Evolutionary conservation across 208 protist genomes (phyloP).

Genomic region (Leishmania tropica): DNA sequence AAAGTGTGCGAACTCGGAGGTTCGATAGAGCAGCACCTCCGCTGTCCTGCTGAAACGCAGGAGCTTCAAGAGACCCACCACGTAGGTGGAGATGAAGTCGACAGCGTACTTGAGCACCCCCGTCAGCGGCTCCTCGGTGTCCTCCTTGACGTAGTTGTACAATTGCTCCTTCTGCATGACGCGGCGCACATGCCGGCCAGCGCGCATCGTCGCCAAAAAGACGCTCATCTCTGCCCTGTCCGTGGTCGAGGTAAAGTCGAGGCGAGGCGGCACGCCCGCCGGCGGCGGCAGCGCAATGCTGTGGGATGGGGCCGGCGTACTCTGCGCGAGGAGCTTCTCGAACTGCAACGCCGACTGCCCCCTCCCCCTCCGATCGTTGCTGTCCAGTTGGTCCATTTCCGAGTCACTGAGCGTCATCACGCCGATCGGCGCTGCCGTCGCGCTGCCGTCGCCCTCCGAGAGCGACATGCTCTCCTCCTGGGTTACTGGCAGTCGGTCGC

Average conservation of each 20-base stretch:
- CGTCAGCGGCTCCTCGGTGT: constrained; percentile 24
- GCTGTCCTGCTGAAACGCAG: constrained; percentile 41
- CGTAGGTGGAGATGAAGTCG: constrained; percentile 24
- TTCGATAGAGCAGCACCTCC: constrained; percentile 36
- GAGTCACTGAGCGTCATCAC: constrained; percentile 17
- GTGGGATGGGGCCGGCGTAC: background rate
- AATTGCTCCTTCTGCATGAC: constrained; percentile 36
- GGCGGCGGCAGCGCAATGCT: constrained; percentile 5
- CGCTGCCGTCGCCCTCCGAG: background rate
- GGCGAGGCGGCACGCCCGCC: constrained; percentile 54
- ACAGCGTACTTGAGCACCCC: constrained; percentile 19
- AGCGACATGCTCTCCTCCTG: background rate
- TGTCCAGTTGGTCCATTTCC: constrained; percentile 16
- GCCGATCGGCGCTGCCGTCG: background rate
- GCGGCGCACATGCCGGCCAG: constrained; percentile 45
- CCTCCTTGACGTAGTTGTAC: background rate
- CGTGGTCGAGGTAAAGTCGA: constrained; percentile 74
- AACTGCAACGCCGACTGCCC: constrained; percentile 1
- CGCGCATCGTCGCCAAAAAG: constrained; percentile 50
- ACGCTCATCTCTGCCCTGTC: constrained; percentile 65
- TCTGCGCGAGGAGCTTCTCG: constrained; percentile 8
- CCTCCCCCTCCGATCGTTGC: background rate
- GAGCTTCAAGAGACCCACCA: constrained; percentile 33
- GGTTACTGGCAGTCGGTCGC: background rate
- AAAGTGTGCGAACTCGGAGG: constrained; percentile 67